Evolutionary conservation across 2,329 filamentous ascomycete species (phyloP).

Genomic region (Fusarium illudens): DNA sequence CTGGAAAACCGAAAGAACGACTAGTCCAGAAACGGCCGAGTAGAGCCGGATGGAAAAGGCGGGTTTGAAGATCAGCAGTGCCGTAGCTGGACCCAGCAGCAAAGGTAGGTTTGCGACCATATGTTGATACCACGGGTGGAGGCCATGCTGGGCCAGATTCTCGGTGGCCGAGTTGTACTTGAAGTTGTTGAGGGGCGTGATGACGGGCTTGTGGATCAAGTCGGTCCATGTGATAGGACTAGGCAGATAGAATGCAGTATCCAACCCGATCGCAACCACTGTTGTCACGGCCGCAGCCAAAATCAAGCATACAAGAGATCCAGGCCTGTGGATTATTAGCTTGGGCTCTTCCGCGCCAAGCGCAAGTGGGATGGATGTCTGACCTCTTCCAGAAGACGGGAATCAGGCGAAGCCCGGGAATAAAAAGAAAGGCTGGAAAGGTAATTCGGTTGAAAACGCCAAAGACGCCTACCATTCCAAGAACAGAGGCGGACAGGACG

Average conservation of each 20-base stretch:
- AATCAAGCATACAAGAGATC: constrained; percentile 69
- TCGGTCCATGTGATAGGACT: constrained; percentile 71
- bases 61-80: constrained; percentile 66
- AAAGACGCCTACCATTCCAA: constrained; percentile 83
- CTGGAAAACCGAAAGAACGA: constrained; percentile 76
- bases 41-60: constrained; percentile 69
- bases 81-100: constrained; percentile 74
- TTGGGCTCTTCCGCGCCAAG: constrained; percentile 14
- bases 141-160: constrained; percentile 78
- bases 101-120: constrained; percentile 73
- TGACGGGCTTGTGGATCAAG: constrained; percentile 70
- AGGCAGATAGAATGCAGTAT: constrained; percentile 83
- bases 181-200: constrained; percentile 82
- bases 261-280: constrained; percentile 77
- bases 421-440: constrained; percentile 89
- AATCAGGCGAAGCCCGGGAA: constrained; percentile 83
- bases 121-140: constrained; percentile 84
- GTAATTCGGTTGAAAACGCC: constrained; percentile 97
- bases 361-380: constrained; percentile 45
- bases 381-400: constrained; percentile 86
- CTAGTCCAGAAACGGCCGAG: constrained; percentile 77
- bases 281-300: constrained; percentile 73
- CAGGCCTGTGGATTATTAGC: constrained; percentile 55
- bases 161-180: constrained; percentile 74
- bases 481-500: constrained; percentile 75